Evolutionary conservation across 305 asterid genomes (phyloP), one percentile per base, ranked within the genome.

Genomic region (Fraxinus angustifolia): DNA sequence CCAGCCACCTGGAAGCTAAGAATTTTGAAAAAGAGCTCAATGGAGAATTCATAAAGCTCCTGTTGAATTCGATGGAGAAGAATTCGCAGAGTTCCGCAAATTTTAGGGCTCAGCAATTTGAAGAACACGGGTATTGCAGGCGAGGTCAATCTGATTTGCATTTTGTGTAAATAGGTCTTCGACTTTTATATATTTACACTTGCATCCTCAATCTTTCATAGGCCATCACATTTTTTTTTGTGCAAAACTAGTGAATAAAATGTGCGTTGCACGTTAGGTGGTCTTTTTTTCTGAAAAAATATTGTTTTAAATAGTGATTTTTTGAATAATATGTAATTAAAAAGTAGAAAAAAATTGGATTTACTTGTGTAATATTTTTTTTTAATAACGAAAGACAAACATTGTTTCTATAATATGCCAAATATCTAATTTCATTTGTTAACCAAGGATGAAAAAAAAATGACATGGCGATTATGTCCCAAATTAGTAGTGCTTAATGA

Each of bases 401-500:
- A 28, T 28, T 28, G 30, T 28, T 28, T 28, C 30, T 28, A 28
- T 28, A 28, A 28, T 28, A 28, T 28, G 30, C 30, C 30, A 1
- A 28, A 28, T 28, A 28, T 1, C 30, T 28, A 28, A 28, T 28
- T 28, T 28, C 30, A 28, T 28, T 28, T 28, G 30, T 28, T 28
- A 28, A 28, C 30, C 30, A 28, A 28, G 30, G 30, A 28, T 1
- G 30, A 28, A 28, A 28, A 28, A 28, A 28, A 28, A 28, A 28
- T 28, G 30, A 28, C 30, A 28, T 28, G 30, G 2, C 30, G 30
- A 85, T 82, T 89, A 85, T 86, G 79, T 86, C 80, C 50, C 76
- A 68, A 82, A 80, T 65, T 65, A 65, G 40, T 79, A 87, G 91
- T 90, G 92, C 88, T 86, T 74, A 83, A 84, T 87, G 89, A 87